Percentiles rank a stretch among this genome's conserved stretches.
These are phyloP conservation scores for Otatea glauca DNA, from an alignment of 176 grass and related monocot species.

Conservation along the genomic window DNA sequence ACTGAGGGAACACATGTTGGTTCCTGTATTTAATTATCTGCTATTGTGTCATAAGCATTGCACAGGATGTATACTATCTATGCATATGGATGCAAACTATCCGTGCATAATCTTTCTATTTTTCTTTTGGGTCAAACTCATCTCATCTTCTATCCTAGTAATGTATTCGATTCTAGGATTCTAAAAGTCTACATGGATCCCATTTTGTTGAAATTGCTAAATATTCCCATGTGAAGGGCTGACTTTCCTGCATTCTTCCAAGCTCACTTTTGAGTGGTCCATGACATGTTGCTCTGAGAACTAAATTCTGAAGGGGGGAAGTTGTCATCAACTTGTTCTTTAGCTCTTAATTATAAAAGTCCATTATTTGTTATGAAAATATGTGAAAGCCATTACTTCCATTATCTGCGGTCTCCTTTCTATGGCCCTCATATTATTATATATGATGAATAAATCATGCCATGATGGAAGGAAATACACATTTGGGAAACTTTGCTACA, in stretches of 20 bases:
- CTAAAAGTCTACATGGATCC: conserved; percentile 24
- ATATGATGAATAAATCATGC: conserved; percentile 25
- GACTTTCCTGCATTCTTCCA: conserved; percentile 37
- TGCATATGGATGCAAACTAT: neutral
- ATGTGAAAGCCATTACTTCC: neutral
- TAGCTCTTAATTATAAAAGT: conserved; percentile 25
- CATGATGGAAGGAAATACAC: conserved; percentile 11
- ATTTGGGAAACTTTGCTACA: conserved; percentile 18
- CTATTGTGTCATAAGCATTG: neutral
- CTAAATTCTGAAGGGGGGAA: conserved; percentile 21
- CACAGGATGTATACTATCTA: neutral
- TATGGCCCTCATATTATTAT: neutral
- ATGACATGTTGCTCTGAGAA: conserved; percentile 35
- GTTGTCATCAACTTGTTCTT: conserved; percentile 33
- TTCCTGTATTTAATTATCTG: conserved; percentile 35
- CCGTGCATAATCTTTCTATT: neutral
- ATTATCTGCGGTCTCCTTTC: conserved; percentile 12
- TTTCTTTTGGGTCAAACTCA: conserved; percentile 24
- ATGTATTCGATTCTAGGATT: conserved; percentile 31
- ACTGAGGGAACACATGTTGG: conserved; percentile 25
- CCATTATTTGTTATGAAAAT: conserved; percentile 14
- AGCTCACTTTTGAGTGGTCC: conserved; percentile 37
- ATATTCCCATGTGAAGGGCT: conserved; percentile 35
- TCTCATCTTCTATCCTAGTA: conserved; percentile 24
- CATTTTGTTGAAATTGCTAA: conserved; percentile 36